Evolutionary conservation across 2,329 filamentous ascomycete species (phyloP).

Genomic region (Grosmannia penicillata): DNA sequence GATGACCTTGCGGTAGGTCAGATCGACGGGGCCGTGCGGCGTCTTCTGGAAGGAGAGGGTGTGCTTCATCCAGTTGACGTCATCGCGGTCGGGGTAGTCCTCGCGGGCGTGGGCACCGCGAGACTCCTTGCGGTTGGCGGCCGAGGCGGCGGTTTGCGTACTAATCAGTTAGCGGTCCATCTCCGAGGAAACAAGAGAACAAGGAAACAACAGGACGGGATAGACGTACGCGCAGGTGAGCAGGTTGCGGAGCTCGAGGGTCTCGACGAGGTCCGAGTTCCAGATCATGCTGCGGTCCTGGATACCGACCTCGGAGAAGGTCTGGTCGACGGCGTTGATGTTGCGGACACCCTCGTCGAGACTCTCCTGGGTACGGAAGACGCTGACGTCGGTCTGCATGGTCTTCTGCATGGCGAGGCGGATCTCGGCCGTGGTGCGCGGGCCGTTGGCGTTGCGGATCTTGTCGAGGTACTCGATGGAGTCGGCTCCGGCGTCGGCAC

Average conservation of each 20-base stretch:
- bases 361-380: slow-evolving; percentile 89
- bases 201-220: too few species aligned
- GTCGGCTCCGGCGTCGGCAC: slow-evolving; percentile 75
- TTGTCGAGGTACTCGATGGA: slow-evolving; percentile 78
- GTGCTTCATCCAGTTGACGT: slow-evolving; percentile 99
- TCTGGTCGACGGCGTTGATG: slow-evolving; percentile 71
- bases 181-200: not conserved
- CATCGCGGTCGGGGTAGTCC: slow-evolving; percentile 90
- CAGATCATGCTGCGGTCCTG: slow-evolving; percentile 99
- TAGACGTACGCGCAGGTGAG: slow-evolving; percentile 85
- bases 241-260: slow-evolving; percentile 85
- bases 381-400: slow-evolving; percentile 94
- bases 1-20: slow-evolving; percentile 75
- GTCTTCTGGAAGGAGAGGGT: slow-evolving; percentile 90
- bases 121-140: slow-evolving; percentile 90
- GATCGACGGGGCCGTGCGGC: slow-evolving; percentile 74
- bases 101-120: slow-evolving; percentile 94
- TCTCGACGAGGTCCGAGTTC: slow-evolving; percentile 96
- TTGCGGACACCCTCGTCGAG: slow-evolving; percentile 85
- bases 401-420: slow-evolving; percentile 90
- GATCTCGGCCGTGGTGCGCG: slow-evolving; percentile 79
- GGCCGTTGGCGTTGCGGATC: slow-evolving; percentile 68
- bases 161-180: slow-evolving; percentile 24
- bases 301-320: slow-evolving; percentile 73
- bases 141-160: slow-evolving; percentile 79